A percentile compares a stretch with the other conserved stretches of the same genome.
phyloP scores from a whole-genome alignment of 2,329 filamentous ascomycete species.

The Pleoardoris graminearum region DNA sequence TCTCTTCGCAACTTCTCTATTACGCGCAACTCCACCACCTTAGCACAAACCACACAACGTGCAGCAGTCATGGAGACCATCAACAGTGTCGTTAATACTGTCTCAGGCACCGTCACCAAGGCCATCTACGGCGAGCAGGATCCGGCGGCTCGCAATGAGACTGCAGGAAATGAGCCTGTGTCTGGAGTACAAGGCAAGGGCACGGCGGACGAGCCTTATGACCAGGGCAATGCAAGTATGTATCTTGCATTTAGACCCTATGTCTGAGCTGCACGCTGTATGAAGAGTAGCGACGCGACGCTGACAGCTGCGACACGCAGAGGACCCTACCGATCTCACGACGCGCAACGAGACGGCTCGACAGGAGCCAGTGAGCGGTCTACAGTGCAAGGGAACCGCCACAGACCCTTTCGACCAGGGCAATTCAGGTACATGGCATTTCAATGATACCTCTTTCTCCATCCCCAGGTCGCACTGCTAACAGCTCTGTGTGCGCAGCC shows the following conservation, averaged over 20 bases:
- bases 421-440: constrained; percentile 61
- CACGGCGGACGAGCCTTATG: constrained; percentile 71
- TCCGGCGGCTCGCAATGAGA: constrained; percentile 44
- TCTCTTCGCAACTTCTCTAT: neutral
- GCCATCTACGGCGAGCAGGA: constrained; percentile 45
- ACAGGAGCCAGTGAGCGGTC: constrained; percentile 74
- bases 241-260: too few relatives aligned
- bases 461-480: neutral
- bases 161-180: constrained; percentile 64
- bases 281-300: too few relatives aligned
- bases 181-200: constrained; percentile 72
- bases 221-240: constrained; percentile 72
- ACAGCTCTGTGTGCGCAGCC: constrained; percentile 3
- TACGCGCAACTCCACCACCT: neutral
- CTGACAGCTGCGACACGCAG: neutral
- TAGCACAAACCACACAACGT: neutral
- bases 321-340: constrained; percentile 20
- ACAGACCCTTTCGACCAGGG: constrained; percentile 79
- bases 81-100: constrained; percentile 39
- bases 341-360: constrained; percentile 46
- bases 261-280: too few relatives aligned
- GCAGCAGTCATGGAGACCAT: constrained; percentile 43
- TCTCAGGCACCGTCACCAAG: constrained; percentile 39
- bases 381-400: constrained; percentile 65
- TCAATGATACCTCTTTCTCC: constrained; percentile 15